Conservation (phyloP, 176 grass and related monocot genomes). For the Phoenix dactylifera region DNA sequence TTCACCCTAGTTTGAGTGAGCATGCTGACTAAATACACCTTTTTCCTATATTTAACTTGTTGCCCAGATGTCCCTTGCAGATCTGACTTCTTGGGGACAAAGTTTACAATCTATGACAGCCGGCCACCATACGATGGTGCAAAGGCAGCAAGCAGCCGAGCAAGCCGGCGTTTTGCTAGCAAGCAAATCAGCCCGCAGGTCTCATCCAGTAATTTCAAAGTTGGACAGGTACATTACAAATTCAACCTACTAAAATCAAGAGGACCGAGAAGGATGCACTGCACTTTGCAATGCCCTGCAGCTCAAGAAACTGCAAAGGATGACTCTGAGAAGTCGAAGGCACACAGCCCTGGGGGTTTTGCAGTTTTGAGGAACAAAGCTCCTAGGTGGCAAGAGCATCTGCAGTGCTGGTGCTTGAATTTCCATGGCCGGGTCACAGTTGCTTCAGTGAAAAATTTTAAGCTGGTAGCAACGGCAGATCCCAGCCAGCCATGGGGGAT, state of each 20-base stretch:
- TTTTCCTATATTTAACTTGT: background rate
- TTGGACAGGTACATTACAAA: constrained; percentile 65
- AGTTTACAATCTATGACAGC: constrained; percentile 67
- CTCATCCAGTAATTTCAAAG: constrained; percentile 45
- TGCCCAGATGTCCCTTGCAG: constrained; percentile 23
- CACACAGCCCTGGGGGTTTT: background rate
- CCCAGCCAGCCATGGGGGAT: background rate
- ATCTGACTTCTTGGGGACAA: constrained; percentile 93
- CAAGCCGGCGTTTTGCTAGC: constrained; percentile 58
- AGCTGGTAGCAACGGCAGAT: constrained; percentile 4
- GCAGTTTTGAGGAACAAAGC: constrained; percentile 8
- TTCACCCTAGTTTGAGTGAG: no score
- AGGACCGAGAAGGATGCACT: constrained; percentile 90
- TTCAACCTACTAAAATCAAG: constrained; percentile 95
- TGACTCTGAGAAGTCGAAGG: background rate
- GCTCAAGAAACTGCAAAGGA: background rate
- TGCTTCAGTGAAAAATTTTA: constrained; percentile 12
- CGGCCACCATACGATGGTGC: constrained; percentile 44
- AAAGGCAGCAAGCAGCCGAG: constrained; percentile 55
- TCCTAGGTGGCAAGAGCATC: constrained; percentile 12
- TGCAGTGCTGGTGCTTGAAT: constrained; percentile 15
- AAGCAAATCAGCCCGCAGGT: constrained; percentile 87
- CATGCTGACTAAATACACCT: no score
- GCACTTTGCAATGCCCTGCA: constrained; percentile 53
- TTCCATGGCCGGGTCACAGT: constrained; percentile 6